phyloP scores from a whole-genome alignment of 2,329 filamentous ascomycete species.

The Metarhizium brunneum region DNA sequence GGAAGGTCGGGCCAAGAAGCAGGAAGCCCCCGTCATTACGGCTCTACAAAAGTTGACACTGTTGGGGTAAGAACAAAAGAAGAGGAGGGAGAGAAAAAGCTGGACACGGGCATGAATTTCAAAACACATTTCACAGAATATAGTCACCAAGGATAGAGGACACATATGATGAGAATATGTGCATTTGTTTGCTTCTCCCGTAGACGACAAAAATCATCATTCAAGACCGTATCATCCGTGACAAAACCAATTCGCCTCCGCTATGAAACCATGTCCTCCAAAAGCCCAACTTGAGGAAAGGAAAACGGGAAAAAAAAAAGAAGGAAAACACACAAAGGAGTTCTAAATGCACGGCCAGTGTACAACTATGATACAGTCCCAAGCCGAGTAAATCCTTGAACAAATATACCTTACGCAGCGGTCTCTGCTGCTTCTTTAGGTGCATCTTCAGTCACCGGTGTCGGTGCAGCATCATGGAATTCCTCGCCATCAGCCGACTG shows the following conservation, averaged over 20 bases:
- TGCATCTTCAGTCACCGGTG: constrained; percentile 1
- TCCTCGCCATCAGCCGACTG: constrained; percentile 9
- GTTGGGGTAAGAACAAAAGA: constrained; percentile 26
- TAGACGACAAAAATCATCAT: neutral
- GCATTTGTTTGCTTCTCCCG: neutral
- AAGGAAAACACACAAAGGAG: neutral
- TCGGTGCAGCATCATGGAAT: constrained; percentile 6
- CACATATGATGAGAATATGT: neutral
- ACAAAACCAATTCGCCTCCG: constrained; percentile 19
- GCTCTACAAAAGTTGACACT: constrained; percentile 40
- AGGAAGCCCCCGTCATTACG: constrained; percentile 39
- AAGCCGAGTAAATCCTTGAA: neutral
- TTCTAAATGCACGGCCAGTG: neutral
- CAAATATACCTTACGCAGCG: constrained; percentile 1
- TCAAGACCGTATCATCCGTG: constrained; percentile 6
- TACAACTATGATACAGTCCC: neutral
- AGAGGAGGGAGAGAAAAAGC: no score
- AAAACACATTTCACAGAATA: no score
- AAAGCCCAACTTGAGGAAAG: neutral
- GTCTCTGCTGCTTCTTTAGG: constrained; percentile 3
- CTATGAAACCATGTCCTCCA: constrained; percentile 16
- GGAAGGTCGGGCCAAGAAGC: constrained; percentile 33
- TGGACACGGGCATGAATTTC: neutral
- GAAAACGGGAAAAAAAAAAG: neutral
- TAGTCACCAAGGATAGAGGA: neutral